A percentile compares a stretch with the other conserved stretches of the same genome.
phyloP scores from a whole-genome alignment of 495 filamentous ascomycete genomes.

The Aspergillus bridgeri region DNA sequence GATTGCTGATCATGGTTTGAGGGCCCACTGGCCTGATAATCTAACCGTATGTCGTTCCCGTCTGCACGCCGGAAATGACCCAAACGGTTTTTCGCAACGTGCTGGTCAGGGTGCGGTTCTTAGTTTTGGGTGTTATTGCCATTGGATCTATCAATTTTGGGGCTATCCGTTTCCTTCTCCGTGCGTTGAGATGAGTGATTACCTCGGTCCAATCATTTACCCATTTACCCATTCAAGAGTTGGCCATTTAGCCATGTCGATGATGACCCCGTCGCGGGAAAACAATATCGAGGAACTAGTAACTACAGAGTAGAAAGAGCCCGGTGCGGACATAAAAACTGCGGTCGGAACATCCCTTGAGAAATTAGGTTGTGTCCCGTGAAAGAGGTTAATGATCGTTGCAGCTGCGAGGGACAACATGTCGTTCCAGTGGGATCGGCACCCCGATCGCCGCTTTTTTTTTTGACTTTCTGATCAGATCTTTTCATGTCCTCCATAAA shows the following conservation, averaged over 20 bases:
- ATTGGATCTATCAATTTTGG: background rate
- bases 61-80: background rate
- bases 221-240: background rate
- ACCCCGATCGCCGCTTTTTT: background rate
- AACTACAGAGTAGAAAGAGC: background rate
- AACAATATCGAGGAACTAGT: background rate
- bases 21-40: background rate
- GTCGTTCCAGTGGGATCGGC: background rate
- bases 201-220: background rate
- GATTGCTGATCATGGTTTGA: conserved; percentile 7
- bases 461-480: background rate
- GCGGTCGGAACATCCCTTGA: background rate
- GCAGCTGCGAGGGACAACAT: background rate
- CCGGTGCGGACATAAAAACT: background rate
- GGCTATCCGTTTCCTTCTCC: background rate
- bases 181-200: background rate
- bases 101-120: background rate
- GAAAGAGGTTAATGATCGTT: background rate
- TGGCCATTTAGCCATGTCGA: background rate
- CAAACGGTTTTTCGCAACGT: background rate
- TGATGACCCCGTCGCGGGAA: background rate
- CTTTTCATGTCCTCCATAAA: no score
- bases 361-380: background rate
- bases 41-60: background rate
- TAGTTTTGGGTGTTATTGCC: background rate